A percentile compares a stretch with the other conserved stretches of the same genome.
Conservation (phyloP, 257 asterid genomes). For the Paraleonurus japonicus region DNA sequence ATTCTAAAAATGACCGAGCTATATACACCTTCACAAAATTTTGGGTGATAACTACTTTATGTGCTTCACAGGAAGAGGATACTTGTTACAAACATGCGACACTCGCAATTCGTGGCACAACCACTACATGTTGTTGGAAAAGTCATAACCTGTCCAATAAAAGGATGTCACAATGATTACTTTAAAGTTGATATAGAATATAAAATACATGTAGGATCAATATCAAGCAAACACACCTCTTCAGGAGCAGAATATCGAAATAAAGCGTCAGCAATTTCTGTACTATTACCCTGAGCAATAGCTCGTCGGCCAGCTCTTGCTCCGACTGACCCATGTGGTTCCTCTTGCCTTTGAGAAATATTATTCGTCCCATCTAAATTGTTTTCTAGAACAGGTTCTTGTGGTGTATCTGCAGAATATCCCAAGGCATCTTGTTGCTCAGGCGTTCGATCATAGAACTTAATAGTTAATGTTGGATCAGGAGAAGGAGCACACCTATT, state of each 20-base stretch:
- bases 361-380: constrained; percentile 28
- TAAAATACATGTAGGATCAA: neutral
- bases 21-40: neutral
- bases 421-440: constrained; percentile 83
- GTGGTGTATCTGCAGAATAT: constrained; percentile 59
- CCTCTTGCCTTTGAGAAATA: constrained; percentile 38
- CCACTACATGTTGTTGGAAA: constrained; percentile 92
- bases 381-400: constrained; percentile 40
- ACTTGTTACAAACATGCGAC: constrained; percentile 94
- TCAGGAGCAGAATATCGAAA: constrained; percentile 94
- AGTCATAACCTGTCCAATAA: constrained; percentile 74
- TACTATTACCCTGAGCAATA: constrained; percentile 88
- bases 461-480: constrained; percentile 74
- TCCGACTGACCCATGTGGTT: constrained; percentile 94
- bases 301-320: constrained; percentile 82
- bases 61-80: constrained; percentile 46
- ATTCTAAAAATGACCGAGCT: neutral
- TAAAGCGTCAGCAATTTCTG: constrained; percentile 74
- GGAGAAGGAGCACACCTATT: constrained; percentile 84
- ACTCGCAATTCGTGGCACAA: constrained; percentile 67
- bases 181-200: neutral
- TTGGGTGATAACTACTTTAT: neutral
- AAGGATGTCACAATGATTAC: neutral
- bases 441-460: constrained; percentile 83
- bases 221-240: constrained; percentile 52